A percentile compares a stretch with the other conserved stretches of the same genome.
phyloP scores from a whole-genome alignment of 106 monocot genomes.

The Amphibolis antarctica region DNA sequence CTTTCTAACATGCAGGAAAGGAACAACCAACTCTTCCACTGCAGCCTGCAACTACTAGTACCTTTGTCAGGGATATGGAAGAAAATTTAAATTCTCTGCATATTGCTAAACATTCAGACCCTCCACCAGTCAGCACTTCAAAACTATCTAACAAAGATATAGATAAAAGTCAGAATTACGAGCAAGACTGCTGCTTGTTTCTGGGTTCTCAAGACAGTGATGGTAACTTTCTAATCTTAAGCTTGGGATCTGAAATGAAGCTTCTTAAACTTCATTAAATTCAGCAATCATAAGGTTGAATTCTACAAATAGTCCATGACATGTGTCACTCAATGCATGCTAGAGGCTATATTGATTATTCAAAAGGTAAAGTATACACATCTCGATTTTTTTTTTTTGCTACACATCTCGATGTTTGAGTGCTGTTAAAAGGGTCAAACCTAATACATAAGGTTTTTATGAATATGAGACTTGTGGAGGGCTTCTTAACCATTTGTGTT shows the following conservation, averaged over 20 bases:
- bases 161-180: conserved; percentile 7
- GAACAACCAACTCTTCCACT: conserved; percentile 11
- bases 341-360: too few relatives aligned
- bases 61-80: conserved; percentile 20
- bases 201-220: conserved; percentile 45
- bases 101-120: conserved; percentile 5
- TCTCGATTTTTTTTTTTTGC: too few relatives aligned
- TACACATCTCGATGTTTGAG: too few relatives aligned
- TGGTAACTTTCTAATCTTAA: conserved; percentile 20
- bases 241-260: background rate
- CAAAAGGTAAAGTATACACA: too few relatives aligned
- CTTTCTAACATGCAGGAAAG: conserved; percentile 26
- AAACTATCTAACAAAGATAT: conserved; percentile 6
- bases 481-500: too few relatives aligned
- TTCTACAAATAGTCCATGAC: too few relatives aligned
- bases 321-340: background rate
- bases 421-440: too few relatives aligned
- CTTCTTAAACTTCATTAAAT: too few relatives aligned
- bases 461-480: too few relatives aligned
- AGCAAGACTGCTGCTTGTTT: conserved; percentile 35
- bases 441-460: too few relatives aligned
- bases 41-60: conserved; percentile 21
- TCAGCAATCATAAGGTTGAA: background rate
- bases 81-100: conserved; percentile 19
- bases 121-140: conserved; percentile 6